Evolutionary conservation across 1,284 basidiomycete species (phyloP), one percentile per base, ranked within the genome.

Genomic region (Trametes polyzona): DNA sequence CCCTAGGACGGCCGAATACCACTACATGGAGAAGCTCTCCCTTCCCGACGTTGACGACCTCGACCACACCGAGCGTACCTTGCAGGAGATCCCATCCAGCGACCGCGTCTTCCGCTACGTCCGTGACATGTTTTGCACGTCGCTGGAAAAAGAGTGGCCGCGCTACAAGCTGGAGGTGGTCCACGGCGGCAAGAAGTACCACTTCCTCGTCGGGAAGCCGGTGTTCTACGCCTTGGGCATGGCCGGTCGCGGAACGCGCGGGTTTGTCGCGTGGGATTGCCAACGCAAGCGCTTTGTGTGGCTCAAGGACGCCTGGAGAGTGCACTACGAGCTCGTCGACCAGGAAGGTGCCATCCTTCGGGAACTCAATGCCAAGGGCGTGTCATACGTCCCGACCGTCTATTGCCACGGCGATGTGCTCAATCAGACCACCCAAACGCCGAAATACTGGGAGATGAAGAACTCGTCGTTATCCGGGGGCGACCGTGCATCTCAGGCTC

Each of bases 281-380:
- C n/a, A n/a, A n/a, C 9, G 37, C 4, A 26, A 21, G 6, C n/a
- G 40, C 14, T 54, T 60, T 14, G 54, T 57, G 19, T 57, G 55
- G 54, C 37, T 60, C n/a, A 60, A 60, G 47, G 58, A 60, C 37
- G 37, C 47, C 1, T 60, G 58, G 58, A 50, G 58, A 8, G 29
- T 30, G 0, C 19, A 52, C 29, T 52, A 56, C 30, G 32, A 26
- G 10, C 5, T 42, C 6, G 4, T 56, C 7, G 49, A 54, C 21
- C 33, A 42, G 36, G 61, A 62, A 17, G 61, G 57, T 1, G 26
- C 41, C 17, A 36, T 54, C 6, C 23, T 59, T 4, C 19, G 4
- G 0, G 12, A 29, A 35, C 47, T 62, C 7, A 59, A 62, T 47
- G 9, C 47, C 3, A 42, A 35, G 4, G 3, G 24, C 0, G 52